Evolutionary conservation across 306 rosid genomes (phyloP).

Genomic region (Castanospermum australe): DNA sequence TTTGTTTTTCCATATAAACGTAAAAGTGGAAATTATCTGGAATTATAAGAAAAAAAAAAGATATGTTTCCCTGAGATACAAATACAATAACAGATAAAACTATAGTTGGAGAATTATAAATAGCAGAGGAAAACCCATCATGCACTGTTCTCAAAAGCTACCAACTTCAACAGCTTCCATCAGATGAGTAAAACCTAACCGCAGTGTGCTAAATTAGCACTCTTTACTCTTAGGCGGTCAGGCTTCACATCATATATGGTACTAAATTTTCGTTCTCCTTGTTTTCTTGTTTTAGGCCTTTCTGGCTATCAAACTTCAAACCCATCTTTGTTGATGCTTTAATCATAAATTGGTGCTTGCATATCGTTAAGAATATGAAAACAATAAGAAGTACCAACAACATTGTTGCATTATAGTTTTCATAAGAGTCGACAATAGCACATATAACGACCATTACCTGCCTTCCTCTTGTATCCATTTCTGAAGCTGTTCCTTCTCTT

Average conservation of each 20-base stretch:
- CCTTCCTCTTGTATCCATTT: slow-evolving; percentile 49
- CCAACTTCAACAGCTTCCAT: not conserved
- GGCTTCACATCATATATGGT: not conserved
- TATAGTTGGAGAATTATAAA: not conserved
- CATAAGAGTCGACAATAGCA: not conserved
- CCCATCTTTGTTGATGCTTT: not conserved
- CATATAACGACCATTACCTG: slow-evolving; percentile 50
- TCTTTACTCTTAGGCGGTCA: not conserved
- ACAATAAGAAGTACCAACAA: not conserved
- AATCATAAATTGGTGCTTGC: not conserved
- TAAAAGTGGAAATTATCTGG: not conserved
- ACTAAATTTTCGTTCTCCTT: not conserved
- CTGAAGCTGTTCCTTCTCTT: slow-evolving; percentile 65
- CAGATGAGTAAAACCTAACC: not conserved
- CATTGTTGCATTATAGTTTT: not conserved
- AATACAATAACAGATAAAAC: not conserved
- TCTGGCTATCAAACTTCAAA: not conserved
- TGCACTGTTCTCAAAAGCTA: not conserved
- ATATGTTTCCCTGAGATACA: not conserved
- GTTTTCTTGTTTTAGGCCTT: not conserved
- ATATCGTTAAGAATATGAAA: not conserved
- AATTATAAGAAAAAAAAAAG: not conserved
- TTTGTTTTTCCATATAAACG: not conserved
- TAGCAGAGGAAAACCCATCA: slow-evolving; percentile 4
- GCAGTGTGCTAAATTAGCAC: not conserved